phyloP scores from a whole-genome alignment of 139 green algal species.

The Coccomyxa sp. region DNA sequence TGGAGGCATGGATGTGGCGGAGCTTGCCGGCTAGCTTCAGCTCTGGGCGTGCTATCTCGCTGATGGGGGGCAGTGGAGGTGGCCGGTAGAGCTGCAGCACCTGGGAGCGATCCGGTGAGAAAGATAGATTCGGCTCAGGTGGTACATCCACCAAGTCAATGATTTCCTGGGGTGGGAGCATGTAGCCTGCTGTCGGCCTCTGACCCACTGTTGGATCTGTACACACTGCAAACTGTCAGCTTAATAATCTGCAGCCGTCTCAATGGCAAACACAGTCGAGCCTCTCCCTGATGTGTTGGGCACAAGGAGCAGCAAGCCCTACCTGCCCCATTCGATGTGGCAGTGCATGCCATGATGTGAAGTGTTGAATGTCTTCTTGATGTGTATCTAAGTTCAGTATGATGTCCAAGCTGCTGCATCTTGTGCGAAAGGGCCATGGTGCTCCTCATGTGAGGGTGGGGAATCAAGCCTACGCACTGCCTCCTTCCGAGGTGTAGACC shows the following conservation, averaged over 20 bases:
- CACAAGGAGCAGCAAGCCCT: background rate
- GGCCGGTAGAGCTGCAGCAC: conserved; percentile 82
- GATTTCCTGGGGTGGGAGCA: conserved; percentile 79
- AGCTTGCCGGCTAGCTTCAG: conserved; percentile 86
- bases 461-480: too few species aligned
- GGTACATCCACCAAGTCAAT: conserved; percentile 81
- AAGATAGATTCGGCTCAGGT: conserved; percentile 72
- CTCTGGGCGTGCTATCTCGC: conserved; percentile 86
- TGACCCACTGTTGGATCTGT: background rate
- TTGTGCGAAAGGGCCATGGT: too few species aligned
- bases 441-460: too few species aligned
- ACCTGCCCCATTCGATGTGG: background rate
- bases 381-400: too few species aligned
- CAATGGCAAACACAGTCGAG: background rate
- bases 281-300: background rate
- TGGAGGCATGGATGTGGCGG: background rate
- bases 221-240: background rate
- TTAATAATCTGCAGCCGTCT: background rate
- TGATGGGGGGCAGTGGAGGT: conserved; percentile 76
- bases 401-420: too few species aligned
- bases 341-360: background rate
- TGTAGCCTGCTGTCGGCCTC: conserved; percentile 53
- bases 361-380: too few species aligned
- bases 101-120: conserved; percentile 79
- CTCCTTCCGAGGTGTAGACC: too few species aligned